Conservation (phyloP, 352 stramenopile species). For the Globisporangium yorkense region DNA sequence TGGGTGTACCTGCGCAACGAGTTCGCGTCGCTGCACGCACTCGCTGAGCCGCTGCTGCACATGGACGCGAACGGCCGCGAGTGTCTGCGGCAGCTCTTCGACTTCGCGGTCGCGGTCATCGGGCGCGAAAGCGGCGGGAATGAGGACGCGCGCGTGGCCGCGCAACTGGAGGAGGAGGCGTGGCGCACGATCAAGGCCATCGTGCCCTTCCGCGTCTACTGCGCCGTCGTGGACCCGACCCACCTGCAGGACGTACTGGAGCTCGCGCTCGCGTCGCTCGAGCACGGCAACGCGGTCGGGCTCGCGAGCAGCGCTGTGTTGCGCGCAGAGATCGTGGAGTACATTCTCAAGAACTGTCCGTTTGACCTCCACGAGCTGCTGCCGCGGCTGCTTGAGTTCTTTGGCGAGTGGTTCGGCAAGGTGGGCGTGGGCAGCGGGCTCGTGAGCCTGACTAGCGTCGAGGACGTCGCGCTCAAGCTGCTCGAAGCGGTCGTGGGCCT, state of each 20-base stretch:
- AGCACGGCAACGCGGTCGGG: constrained; percentile 16
- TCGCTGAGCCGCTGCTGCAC: constrained; percentile 51
- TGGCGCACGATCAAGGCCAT: constrained; percentile 59
- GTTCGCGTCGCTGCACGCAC: constrained; percentile 45
- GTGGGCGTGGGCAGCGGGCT: constrained; percentile 17
- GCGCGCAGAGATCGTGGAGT: constrained; percentile 29
- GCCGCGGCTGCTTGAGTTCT: constrained; percentile 30
- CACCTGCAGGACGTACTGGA: constrained; percentile 53
- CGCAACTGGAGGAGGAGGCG: constrained; percentile 53
- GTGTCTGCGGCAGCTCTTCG: constrained; percentile 47
- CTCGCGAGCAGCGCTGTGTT: constrained; percentile 10
- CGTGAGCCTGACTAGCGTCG: constrained; percentile 8
- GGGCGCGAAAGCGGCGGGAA: constrained; percentile 25
- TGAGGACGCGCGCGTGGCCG: constrained; percentile 19
- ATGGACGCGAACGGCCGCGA: constrained; percentile 69
- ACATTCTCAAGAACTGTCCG: constrained; percentile 46
- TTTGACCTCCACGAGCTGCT: constrained; percentile 56
- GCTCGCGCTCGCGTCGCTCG: constrained; percentile 43
- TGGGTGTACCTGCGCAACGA: constrained; percentile 62
- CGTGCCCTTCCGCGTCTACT: constrained; percentile 62
- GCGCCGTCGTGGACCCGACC: constrained; percentile 41
- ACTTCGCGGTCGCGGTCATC: constrained; percentile 46
- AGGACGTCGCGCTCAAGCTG: constrained; percentile 33
- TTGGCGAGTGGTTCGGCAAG: constrained; percentile 43
- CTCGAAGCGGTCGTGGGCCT: constrained; percentile 30